Evolutionary conservation across 352 stramenopile species (phyloP), one percentile per base, ranked within the genome.

Genomic region (Phytophthora syringae): DNA sequence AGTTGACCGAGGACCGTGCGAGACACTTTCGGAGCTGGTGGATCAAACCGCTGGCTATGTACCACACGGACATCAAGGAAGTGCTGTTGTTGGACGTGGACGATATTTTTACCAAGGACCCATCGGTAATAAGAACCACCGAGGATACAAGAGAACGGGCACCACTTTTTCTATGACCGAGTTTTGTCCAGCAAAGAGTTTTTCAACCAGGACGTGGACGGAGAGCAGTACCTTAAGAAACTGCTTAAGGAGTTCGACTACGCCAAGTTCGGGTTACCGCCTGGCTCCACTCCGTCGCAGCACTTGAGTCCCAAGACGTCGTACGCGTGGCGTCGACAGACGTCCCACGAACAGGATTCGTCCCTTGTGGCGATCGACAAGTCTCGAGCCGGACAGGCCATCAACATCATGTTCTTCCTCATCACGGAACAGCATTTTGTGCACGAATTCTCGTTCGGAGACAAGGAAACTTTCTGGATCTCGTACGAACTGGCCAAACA

Each of bases 101-200:
- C 48, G 77, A 77, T 18, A 72, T 90, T 34, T 69, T 82, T n/a
- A 58, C 87, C 52, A 56, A 50, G 3, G 68, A 90, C 45, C 79
- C 82, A 3, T 69, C 77, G 0, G 58, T 77, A 20, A 37, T 90
- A 13, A 77, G 81, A 7, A 54, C 52, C 0, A 76, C 77, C 0
- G 54, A 66, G 80, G 78, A 6, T 90, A 90, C 40, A 48, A 56
- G 15, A 42, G 60, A 21, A 85, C 72, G 1, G 79, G 81, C 16
- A 86, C 81, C 15, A 84, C 67, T 15, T 90, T 90, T 90, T 90
- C 74, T 86, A 86, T 54, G 81, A 90, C 49, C 81, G 81, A n/a
- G 77, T 90, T 13, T 70, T 88, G 25, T 69, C 71, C 12, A 79
- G 78, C 40, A 64, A 70, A 6, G 60, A 76, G 21, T 87, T 78